Base-by-base conservation (phyloP, 2,329 filamentous ascomycete genomes). In the Drechslera avenae region DNA sequence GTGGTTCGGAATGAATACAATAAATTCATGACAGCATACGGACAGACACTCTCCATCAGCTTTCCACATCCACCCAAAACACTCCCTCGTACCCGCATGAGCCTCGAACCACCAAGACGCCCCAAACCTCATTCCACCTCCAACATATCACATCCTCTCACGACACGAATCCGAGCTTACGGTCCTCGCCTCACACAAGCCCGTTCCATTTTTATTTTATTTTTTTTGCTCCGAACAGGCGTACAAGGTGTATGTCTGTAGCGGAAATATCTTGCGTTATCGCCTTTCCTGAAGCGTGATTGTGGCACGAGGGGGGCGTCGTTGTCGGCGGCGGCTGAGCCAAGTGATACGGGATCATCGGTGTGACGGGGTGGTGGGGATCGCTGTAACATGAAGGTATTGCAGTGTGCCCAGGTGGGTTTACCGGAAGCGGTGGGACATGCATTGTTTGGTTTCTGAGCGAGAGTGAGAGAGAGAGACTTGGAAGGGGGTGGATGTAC, bases 81-180 rank as follows among this genome's bases (percentile, higher is more conserved):
- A 12, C 17, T 2, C 18, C 8, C 6, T 16, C 30, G 16, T 30
- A n/a, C 26, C 8, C 18, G 2, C 17, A n/a, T 21, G 4, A 31
- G 3, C 5, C n/a, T 33, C 17, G 3, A 8, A 21, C 23, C 7
- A 19, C 30, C 14, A 39, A 28, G 26, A 28, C 9, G 4, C 9
- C 26, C 8, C 10, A 28, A 28, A 10, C 4, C 26, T 10, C n/a
- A 36, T 18, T 26, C 9, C 37, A 10, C 37, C 23, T 48, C 35
- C 9, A 46, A 23, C 13, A 26, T 45, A 44, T 42, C 39, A 44
- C 9, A 41, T 40, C 49, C 18, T 13, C 19, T 33, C 52, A 51
- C 59, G 56, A 64, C 62, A 65, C 67, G 58, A 69, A 69, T 68
- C 66, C 62, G 64, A 63, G 50, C 16, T 14, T 42, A 46, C 59